Evolutionary conservation across 2,329 filamentous ascomycete genomes (phyloP), one percentile per base, ranked within the genome.

Genomic region (Chrysosphaeria jannelii): DNA sequence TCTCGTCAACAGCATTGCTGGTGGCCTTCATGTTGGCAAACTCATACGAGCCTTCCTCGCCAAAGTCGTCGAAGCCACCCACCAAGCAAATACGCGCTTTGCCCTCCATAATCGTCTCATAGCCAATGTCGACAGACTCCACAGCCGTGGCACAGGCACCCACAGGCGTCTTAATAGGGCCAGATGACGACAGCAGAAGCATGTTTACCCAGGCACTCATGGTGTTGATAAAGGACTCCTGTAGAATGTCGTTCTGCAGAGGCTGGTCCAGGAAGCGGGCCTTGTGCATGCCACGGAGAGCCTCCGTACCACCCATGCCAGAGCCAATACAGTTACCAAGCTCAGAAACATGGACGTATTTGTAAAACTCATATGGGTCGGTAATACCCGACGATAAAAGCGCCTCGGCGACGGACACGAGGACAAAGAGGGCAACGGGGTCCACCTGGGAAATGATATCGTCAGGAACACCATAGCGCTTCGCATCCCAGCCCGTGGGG

Each of bases 21-120:
- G 85, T 97, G 28, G 85, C 85, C 50, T 90, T 89, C 85, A 97
- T 97, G 56, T 97, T 97, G 54, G 85, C 85, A 44, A 97, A 97
- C 47, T 97, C 85, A 40, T 91, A 97, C 2, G 85, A 97, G 24
- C 85, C 88, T 50, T 97, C 85, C 50, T 97, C 85, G 39, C 88
- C 78, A 53, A 97, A 91, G 49, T 97, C 88, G 51, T 97, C 85
- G 39, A 97, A 93, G 35, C 85, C 85, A 60, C 85, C 85, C 28
- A 97, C 88, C 33, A 97, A 70, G 57, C 81, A 93, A 39, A 97
- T 64, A 24, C 79, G 74, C 29, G 88, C 85, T 57, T 97, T 97
- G 48, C 85, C 85, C 46, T 93, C 81, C 37, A 91, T 67, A 41
- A 97, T 97, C 13, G 81, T 93, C 50, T 97, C 85, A 41, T 90